These are phyloP conservation scores for Chrysanthemum seticuspe DNA, from an alignment of 129 eudicot genomes.

Conservation along the genomic window DNA sequence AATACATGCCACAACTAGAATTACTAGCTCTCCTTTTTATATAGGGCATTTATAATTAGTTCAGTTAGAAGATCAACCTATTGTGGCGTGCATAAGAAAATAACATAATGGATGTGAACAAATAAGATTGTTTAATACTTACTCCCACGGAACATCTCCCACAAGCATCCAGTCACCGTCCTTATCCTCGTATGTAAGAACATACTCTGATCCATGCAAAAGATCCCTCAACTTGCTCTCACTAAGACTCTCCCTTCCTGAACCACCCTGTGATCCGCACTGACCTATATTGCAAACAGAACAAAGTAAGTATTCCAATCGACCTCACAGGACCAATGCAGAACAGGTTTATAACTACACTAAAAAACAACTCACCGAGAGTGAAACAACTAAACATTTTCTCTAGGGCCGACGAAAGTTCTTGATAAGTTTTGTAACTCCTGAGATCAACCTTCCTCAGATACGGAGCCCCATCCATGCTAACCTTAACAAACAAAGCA, in stretches of 20 bases:
- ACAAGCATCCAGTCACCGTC: slow-evolving; percentile 99
- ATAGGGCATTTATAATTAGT: too few species aligned
- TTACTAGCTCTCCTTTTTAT: too few species aligned
- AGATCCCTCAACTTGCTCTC: slow-evolving; percentile 88
- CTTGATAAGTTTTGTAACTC: slow-evolving; percentile 65
- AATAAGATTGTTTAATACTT: slow-evolving; percentile 32
- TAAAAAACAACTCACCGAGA: slow-evolving; percentile 45
- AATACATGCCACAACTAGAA: slow-evolving; percentile 3
- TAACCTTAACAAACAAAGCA: slow-evolving; percentile 78
- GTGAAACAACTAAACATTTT: slow-evolving; percentile 93
- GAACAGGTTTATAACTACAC: not conserved
- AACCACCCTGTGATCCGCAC: slow-evolving; percentile 72
- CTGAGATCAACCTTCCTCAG: slow-evolving; percentile 88
- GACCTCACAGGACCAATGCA: not conserved
- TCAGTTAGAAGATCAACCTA: too few species aligned
- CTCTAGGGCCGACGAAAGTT: slow-evolving; percentile 82
- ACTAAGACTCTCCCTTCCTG: slow-evolving; percentile 61
- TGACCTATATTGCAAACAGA: slow-evolving; percentile 43
- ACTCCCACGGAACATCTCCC: slow-evolving; percentile 99
- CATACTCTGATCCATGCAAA: slow-evolving; percentile 89
- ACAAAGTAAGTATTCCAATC: too few species aligned
- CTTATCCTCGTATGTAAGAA: slow-evolving; percentile 86
- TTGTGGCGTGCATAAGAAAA: not conserved
- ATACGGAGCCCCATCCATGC: slow-evolving; percentile 99
- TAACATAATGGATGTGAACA: not conserved